Conservation (phyloP, 1,284 basidiomycete genomes). For the Veloboletus limbatus region DNA sequence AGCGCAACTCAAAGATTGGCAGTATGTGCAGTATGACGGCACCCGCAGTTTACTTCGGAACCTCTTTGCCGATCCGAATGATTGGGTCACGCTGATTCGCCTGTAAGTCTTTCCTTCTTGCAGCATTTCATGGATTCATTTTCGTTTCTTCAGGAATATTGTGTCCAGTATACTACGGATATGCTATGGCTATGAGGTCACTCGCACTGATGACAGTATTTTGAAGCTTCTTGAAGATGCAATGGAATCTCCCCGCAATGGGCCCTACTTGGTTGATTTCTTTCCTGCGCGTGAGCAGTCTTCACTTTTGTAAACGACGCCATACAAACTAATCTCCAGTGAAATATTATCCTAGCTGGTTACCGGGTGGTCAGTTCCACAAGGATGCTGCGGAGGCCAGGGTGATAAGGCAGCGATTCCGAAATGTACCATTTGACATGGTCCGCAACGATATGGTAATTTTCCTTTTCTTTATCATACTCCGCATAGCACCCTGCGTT, state of each 20-base stretch:
- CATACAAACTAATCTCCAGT: background rate
- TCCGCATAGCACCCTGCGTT: background rate
- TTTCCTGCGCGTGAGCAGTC: conserved; percentile 7
- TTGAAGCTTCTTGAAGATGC: conserved; percentile 10
- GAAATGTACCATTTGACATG: conserved; percentile 7
- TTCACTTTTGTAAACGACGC: background rate
- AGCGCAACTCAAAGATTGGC: conserved; percentile 15
- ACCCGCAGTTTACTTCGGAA: conserved; percentile 3
- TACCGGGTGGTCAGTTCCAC: conserved; percentile 14
- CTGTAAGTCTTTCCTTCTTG: conserved; percentile 1
- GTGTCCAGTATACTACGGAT: conserved; percentile 10
- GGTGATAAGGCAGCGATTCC: background rate
- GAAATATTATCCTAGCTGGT: conserved; percentile 14
- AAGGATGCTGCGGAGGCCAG: conserved; percentile 6
- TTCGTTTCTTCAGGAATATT: conserved; percentile 6
- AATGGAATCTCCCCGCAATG: background rate
- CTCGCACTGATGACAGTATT: conserved; percentile 2
- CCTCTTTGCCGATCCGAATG: background rate
- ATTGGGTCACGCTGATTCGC: conserved; percentile 9
- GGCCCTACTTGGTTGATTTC: conserved; percentile 11
- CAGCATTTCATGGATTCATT: background rate
- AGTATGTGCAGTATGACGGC: conserved; percentile 8
- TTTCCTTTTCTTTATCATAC: background rate
- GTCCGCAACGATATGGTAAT: conserved; percentile 13
- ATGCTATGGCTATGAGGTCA: conserved; percentile 13